These are phyloP conservation scores for Amauroascus verrucosus DNA, from an alignment of 2,329 filamentous ascomycete genomes.

Conservation along the genomic window DNA sequence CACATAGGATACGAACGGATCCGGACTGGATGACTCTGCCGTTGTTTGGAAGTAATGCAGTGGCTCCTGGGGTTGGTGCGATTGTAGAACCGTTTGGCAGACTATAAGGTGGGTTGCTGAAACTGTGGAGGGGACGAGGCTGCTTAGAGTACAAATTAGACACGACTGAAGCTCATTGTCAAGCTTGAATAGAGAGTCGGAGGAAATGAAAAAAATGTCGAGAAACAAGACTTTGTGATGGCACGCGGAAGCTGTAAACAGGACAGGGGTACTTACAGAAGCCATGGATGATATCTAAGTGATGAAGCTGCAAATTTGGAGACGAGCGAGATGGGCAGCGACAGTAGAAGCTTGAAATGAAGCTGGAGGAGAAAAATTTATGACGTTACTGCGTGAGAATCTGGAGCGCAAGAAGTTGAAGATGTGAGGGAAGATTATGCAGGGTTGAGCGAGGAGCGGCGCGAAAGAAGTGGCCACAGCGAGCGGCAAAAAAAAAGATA, in stretches of 20 bases:
- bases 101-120: slow-evolving; percentile 35
- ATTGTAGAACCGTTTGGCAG: slow-evolving; percentile 39
- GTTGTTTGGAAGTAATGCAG: slow-evolving; percentile 42
- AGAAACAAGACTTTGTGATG: slow-evolving; percentile 2
- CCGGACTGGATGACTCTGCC: slow-evolving; percentile 42
- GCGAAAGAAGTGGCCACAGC: slow-evolving; percentile 1
- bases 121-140: slow-evolving; percentile 37
- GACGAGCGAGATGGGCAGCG: background rate
- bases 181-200: background rate
- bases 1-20: slow-evolving; percentile 39
- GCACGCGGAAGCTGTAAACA: slow-evolving; percentile 15
- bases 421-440: slow-evolving; percentile 6
- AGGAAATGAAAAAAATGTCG: slow-evolving; percentile 6
- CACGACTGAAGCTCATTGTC: background rate
- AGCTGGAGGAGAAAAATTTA: background rate
- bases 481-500: slow-evolving; percentile 4
- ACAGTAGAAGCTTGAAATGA: background rate
- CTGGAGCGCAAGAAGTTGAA: background rate
- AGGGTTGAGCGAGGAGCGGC: slow-evolving; percentile 6
- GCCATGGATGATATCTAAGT: slow-evolving; percentile 32
- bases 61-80: slow-evolving; percentile 37
- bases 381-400: slow-evolving; percentile 1
- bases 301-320: background rate
- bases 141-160: slow-evolving; percentile 17
- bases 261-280: slow-evolving; percentile 34